phyloP scores from a whole-genome alignment of 805 yeast genomes.

The Teunomyces aglyptinius region DNA sequence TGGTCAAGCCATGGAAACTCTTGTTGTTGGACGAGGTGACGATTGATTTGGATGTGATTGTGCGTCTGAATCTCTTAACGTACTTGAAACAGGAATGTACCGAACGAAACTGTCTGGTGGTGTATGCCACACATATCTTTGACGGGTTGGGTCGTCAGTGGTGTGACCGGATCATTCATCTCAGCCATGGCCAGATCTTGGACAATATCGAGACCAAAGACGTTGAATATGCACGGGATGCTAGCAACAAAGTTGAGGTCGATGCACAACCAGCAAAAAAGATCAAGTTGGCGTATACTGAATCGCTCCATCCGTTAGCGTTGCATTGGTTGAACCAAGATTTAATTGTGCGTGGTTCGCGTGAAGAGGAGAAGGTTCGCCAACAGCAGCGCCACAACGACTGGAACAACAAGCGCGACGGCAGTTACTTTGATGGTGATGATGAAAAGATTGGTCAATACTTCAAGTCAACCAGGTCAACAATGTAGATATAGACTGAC shows the following conservation, averaged over 20 bases:
- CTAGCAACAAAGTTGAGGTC: conserved; percentile 22
- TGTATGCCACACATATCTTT: conserved; percentile 94
- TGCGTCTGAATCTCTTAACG: conserved; percentile 67
- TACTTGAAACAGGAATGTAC: conserved; percentile 76
- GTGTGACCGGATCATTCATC: conserved; percentile 83
- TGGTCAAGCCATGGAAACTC: conserved; percentile 85
- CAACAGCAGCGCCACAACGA: conserved; percentile 50
- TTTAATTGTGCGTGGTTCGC: conserved; percentile 51
- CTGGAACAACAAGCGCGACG: conserved; percentile 46
- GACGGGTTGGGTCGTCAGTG: conserved; percentile 83
- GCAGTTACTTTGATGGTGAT: conserved; percentile 44
- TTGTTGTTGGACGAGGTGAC: conserved; percentile 94
- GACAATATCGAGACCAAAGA: conserved; percentile 33
- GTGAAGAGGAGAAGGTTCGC: conserved; percentile 43
- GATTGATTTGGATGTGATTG: conserved; percentile 92
- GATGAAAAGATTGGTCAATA: conserved; percentile 46
- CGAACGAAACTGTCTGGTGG: conserved; percentile 67
- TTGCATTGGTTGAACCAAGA: conserved; percentile 62
- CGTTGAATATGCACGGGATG: conserved; percentile 28
- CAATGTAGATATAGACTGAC: no score
- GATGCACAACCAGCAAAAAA: conserved; percentile 21
- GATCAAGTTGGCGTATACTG: conserved; percentile 41
- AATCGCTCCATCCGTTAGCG: conserved; percentile 71
- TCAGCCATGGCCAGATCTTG: conserved; percentile 60
- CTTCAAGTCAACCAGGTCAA: conserved; percentile 48